A percentile compares a stretch with the other conserved stretches of the same genome.
phyloP scores from a whole-genome alignment of 352 stramenopile species.

The Pythium aquatile region DNA sequence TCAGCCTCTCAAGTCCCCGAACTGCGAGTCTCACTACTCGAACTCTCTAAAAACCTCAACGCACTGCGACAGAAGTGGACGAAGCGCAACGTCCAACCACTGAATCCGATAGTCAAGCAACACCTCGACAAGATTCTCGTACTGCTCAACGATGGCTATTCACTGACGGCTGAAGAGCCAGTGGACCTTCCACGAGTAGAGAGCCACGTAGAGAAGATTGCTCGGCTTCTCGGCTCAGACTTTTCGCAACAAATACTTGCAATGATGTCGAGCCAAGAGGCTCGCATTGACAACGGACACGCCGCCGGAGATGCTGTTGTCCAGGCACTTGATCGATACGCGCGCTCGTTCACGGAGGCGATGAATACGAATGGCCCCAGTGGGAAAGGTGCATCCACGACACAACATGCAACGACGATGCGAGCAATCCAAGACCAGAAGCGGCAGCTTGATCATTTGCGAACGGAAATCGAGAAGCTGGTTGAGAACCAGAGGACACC shows the following conservation, averaged over 20 bases:
- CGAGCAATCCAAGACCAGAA: slow-evolving; percentile 34
- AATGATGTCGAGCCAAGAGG: slow-evolving; percentile 29
- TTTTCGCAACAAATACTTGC: slow-evolving; percentile 66
- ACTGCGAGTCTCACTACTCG: slow-evolving; percentile 66
- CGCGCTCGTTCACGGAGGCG: slow-evolving; percentile 55
- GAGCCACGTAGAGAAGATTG: slow-evolving; percentile 54
- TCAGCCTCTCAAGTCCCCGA: slow-evolving; percentile 48
- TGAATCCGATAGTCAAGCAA: slow-evolving; percentile 57
- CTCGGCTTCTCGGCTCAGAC: slow-evolving; percentile 54
- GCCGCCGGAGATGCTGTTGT: slow-evolving; percentile 27
- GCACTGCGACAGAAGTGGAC: slow-evolving; percentile 59
- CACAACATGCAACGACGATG: slow-evolving; percentile 19
- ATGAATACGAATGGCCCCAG: slow-evolving; percentile 8
- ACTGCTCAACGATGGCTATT: slow-evolving; percentile 75
- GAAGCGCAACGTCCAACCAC: slow-evolving; percentile 36
- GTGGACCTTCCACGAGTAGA: slow-evolving; percentile 46
- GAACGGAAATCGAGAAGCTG: slow-evolving; percentile 41
- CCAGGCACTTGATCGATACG: slow-evolving; percentile 41
- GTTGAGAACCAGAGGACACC: slow-evolving; percentile 41
- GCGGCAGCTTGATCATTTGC: slow-evolving; percentile 42
- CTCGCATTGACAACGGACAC: background rate
- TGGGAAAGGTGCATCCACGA: slow-evolving; percentile 21
- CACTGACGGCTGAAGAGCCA: slow-evolving; percentile 48
- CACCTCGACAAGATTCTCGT: slow-evolving; percentile 69
- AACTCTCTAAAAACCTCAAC: slow-evolving; percentile 74